Conservation (phyloP, 805 yeast species). For the Lipomyces sp. region DNA sequence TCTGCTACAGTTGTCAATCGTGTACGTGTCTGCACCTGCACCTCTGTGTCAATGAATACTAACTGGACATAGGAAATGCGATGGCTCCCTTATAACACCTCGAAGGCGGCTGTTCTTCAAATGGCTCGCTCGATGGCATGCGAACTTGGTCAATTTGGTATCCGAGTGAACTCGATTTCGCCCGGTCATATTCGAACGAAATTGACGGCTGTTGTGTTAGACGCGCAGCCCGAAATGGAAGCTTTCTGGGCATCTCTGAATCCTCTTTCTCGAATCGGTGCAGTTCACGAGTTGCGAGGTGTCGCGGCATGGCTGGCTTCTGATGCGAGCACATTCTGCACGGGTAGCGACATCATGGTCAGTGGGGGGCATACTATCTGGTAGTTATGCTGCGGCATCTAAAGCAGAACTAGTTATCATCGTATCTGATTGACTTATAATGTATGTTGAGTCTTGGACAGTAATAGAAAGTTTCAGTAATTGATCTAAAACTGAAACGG, state of each 20-base stretch:
- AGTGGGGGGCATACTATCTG: slow-evolving; percentile 56
- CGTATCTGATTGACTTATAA: no score
- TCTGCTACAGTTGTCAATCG: slow-evolving; percentile 70
- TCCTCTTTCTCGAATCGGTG: slow-evolving; percentile 64
- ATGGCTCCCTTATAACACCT: slow-evolving; percentile 52
- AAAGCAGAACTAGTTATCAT: no score
- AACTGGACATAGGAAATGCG: slow-evolving; percentile 33
- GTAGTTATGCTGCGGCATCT: no score
- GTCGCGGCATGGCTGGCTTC: slow-evolving; percentile 64
- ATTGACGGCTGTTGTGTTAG: slow-evolving; percentile 44
- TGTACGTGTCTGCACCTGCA: slow-evolving; percentile 61
- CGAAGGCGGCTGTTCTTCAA: slow-evolving; percentile 68
- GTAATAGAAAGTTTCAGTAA: no score
- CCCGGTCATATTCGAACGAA: slow-evolving; percentile 65
- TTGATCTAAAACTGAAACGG: no score
- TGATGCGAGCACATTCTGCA: slow-evolving; percentile 64
- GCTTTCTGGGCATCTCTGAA: slow-evolving; percentile 44
- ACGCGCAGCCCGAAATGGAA: slow-evolving; percentile 39
- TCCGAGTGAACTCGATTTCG: slow-evolving; percentile 66
- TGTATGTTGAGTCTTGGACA: no score
- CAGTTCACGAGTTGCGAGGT: slow-evolving; percentile 63
- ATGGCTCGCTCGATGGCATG: slow-evolving; percentile 63
- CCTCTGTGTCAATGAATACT: not conserved
- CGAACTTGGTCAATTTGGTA: slow-evolving; percentile 65
- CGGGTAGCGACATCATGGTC: slow-evolving; percentile 61